A percentile compares a stretch with the other conserved stretches of the same genome.
Conservation (phyloP, 2,329 filamentous ascomycete species). For the Fonsecaea monophora region DNA sequence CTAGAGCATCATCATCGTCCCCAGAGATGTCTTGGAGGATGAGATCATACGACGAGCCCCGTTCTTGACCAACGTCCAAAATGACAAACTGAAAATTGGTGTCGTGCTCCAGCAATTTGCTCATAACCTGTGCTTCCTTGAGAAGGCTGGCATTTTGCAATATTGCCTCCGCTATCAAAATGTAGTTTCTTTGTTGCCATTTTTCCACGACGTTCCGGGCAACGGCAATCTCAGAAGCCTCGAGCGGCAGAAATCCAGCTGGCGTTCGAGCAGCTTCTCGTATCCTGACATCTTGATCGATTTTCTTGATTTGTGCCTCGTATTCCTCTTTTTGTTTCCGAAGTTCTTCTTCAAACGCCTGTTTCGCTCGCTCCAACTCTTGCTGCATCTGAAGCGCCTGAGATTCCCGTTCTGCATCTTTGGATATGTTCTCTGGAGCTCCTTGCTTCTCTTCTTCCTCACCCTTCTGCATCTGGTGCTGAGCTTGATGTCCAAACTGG, state of each 20-base stretch:
- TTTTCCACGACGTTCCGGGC: conserved; percentile 71
- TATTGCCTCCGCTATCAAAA: conserved; percentile 91
- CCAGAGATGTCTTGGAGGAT: conserved; percentile 87
- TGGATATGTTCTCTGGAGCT: conserved; percentile 70
- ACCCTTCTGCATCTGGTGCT: conserved; percentile 83
- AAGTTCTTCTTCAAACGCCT: conserved; percentile 87
- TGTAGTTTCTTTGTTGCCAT: conserved; percentile 85
- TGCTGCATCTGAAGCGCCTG: conserved; percentile 81
- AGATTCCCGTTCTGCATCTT: conserved; percentile 79
- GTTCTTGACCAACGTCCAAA: conserved; percentile 83
- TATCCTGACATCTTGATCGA: conserved; percentile 62
- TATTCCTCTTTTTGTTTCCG: conserved; percentile 82
- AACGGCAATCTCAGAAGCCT: conserved; percentile 72
- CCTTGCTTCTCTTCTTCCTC: conserved; percentile 76
- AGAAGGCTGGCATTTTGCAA: conserved; percentile 84
- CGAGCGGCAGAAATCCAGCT: conserved; percentile 60
- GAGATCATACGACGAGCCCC: conserved; percentile 95
- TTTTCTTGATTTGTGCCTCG: conserved; percentile 80
- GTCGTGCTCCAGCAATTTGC: conserved; percentile 90
- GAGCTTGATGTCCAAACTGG: conserved; percentile 81
- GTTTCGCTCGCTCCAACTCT: conserved; percentile 76
- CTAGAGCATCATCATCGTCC: conserved; percentile 83
- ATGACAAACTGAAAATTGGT: conserved; percentile 95
- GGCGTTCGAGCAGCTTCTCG: conserved; percentile 55
- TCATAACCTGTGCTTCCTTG: conserved; percentile 98